These are phyloP conservation scores for Stylonectria norvegica DNA, from an alignment of 2,329 filamentous ascomycete genomes.

Conservation along the genomic window DNA sequence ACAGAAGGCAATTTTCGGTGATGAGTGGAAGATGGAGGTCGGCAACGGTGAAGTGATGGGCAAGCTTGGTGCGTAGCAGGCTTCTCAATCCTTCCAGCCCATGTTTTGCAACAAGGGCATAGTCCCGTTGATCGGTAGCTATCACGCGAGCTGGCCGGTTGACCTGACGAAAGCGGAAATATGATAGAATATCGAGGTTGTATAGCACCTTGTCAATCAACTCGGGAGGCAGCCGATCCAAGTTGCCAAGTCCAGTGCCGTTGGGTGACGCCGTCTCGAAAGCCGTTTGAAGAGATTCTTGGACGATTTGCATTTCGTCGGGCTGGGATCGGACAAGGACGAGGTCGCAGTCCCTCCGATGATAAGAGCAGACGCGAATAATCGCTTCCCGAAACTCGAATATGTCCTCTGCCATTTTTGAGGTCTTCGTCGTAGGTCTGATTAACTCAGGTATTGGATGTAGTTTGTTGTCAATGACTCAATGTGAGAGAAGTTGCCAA, in stretches of 20 bases:
- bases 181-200: conserved; percentile 4
- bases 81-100: conserved; percentile 1
- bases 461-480: too few relatives aligned
- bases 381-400: too few relatives aligned
- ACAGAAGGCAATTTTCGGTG: not conserved
- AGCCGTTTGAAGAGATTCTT: not conserved
- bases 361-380: conserved; percentile 7
- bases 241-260: not conserved
- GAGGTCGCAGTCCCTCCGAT: conserved; percentile 3
- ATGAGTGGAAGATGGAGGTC: not conserved
- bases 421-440: too few relatives aligned
- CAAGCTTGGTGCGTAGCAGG: not conserved
- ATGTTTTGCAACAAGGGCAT: not conserved
- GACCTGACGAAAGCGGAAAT: not conserved
- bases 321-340: not conserved
- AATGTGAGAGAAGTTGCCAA: too few relatives aligned
- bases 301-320: conserved; percentile 1
- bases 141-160: conserved; percentile 1
- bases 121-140: not conserved
- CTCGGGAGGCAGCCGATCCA: conserved; percentile 2
- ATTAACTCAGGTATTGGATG: too few relatives aligned
- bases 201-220: not conserved
- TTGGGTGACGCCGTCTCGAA: not conserved
- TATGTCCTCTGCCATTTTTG: too few relatives aligned
- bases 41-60: fast-evolving